These are phyloP conservation scores for Leccinum fibrillosum DNA, from an alignment of 768 basidiomycete species.

Conservation along the genomic window DNA sequence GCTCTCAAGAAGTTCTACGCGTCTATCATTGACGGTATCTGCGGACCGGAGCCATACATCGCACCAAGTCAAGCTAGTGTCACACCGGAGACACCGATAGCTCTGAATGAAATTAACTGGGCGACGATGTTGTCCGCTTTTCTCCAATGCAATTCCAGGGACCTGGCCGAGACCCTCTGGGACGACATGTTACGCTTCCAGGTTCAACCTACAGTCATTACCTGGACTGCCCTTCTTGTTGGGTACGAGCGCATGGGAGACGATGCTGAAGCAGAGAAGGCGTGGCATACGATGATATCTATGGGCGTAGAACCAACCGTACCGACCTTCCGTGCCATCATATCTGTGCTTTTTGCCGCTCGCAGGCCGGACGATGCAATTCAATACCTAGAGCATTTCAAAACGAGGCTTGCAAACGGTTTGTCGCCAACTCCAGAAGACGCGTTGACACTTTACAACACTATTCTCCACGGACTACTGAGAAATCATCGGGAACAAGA, in stretches of 20 bases:
- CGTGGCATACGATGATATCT: conserved; percentile 65
- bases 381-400: conserved; percentile 49
- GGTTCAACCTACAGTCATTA: conserved; percentile 48
- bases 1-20: conserved; percentile 49
- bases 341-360: conserved; percentile 56
- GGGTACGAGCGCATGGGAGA: conserved; percentile 53
- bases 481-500: conserved; percentile 36
- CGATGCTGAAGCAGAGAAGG: conserved; percentile 48
- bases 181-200: conserved; percentile 53
- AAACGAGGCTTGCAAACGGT: conserved; percentile 20
- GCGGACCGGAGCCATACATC: conserved; percentile 52
- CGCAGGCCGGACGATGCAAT: conserved; percentile 51
- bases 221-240: conserved; percentile 73
- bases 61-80: conserved; percentile 39
- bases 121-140: conserved; percentile 64
- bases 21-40: conserved; percentile 48
- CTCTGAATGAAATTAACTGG: conserved; percentile 60
- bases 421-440: conserved; percentile 28
- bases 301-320: conserved; percentile 56
- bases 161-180: conserved; percentile 66
- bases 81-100: conserved; percentile 40
- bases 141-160: conserved; percentile 49
- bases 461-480: conserved; percentile 69
- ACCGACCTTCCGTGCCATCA: conserved; percentile 65
- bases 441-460: conserved; percentile 60